Evolutionary conservation across 2,329 filamentous ascomycete genomes (phyloP).

Genomic region (Venturia carpophila): DNA sequence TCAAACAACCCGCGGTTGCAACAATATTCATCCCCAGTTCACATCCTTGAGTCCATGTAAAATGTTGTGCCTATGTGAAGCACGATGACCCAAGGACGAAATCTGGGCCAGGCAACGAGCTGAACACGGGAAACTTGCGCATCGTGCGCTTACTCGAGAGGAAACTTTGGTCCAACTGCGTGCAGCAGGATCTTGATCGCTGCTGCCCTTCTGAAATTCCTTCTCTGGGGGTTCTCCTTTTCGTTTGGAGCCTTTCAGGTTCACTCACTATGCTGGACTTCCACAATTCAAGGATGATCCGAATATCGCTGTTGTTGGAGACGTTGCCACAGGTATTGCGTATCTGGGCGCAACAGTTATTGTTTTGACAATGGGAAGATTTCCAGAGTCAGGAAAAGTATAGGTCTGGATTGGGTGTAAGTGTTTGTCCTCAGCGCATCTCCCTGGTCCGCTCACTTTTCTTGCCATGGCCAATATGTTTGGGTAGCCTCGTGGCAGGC

Average conservation of each 20-base stretch:
- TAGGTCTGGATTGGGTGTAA: background rate
- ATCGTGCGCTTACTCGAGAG: too few relatives aligned
- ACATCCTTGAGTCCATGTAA: too few relatives aligned
- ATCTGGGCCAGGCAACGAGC: too few relatives aligned
- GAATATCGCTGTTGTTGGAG: conserved; percentile 56
- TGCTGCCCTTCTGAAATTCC: conserved; percentile 46
- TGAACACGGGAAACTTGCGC: too few relatives aligned
- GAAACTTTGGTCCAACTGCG: conserved; percentile 35
- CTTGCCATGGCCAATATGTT: background rate
- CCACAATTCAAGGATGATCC: conserved; percentile 48
- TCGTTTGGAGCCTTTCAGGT: conserved; percentile 65
- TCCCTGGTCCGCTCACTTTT: conserved; percentile 30
- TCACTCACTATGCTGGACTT: conserved; percentile 56
- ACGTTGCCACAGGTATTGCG: conserved; percentile 37
- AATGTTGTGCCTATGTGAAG: too few relatives aligned
- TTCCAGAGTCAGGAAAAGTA: background rate
- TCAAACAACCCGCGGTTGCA: too few relatives aligned
- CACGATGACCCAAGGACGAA: too few relatives aligned
- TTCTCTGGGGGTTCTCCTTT: conserved; percentile 57
- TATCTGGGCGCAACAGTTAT: background rate
- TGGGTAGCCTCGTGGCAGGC: conserved; percentile 21
- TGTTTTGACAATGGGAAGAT: background rate
- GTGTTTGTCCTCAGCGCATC: background rate
- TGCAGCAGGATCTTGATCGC: conserved; percentile 45
- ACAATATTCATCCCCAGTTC: too few relatives aligned